These are phyloP conservation scores for Termitomyces eurrhizus DNA, from an alignment of 768 basidiomycete species.

Conservation along the genomic window DNA sequence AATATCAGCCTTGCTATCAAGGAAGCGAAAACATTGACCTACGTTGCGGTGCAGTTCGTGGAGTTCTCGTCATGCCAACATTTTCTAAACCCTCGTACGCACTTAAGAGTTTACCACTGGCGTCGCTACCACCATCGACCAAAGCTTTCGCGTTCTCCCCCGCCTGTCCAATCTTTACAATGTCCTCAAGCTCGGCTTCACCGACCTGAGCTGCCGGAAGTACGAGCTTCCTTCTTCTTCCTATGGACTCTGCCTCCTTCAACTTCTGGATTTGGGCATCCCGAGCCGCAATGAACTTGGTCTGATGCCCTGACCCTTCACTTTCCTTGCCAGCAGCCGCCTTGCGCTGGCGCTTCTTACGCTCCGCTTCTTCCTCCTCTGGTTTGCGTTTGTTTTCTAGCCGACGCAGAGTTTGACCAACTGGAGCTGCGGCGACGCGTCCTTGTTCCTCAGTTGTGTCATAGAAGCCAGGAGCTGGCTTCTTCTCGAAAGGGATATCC, in stretches of 20 bases:
- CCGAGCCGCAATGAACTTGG: constrained; percentile 94
- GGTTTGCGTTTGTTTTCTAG: constrained; percentile 94
- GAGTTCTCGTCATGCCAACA: constrained; percentile 91
- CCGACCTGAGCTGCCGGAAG: constrained; percentile 91
- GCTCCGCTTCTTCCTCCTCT: constrained; percentile 91
- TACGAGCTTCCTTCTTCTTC: constrained; percentile 76
- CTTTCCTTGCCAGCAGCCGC: constrained; percentile 60
- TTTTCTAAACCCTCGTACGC: constrained; percentile 90
- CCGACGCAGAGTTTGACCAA: constrained; percentile 88
- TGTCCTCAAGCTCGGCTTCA: constrained; percentile 92
- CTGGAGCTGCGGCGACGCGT: constrained; percentile 79
- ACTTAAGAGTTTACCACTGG: constrained; percentile 81
- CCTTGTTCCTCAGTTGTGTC: constrained; percentile 94
- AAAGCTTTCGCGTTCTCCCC: constrained; percentile 86
- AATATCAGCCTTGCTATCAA: neutral
- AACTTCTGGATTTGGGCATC: constrained; percentile 98
- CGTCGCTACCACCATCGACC: constrained; percentile 78
- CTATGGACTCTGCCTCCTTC: constrained; percentile 96
- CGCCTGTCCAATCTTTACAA: constrained; percentile 95
- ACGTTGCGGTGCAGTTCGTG: constrained; percentile 92
- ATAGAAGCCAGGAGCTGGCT: constrained; percentile 93
- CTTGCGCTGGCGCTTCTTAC: constrained; percentile 83
- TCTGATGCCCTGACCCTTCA: constrained; percentile 61
- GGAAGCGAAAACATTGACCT: constrained; percentile 1
- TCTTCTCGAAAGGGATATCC: constrained; percentile 98